Evolutionary conservation across 257 asterid genomes (phyloP).

Genomic region (Agastache rugosa): DNA sequence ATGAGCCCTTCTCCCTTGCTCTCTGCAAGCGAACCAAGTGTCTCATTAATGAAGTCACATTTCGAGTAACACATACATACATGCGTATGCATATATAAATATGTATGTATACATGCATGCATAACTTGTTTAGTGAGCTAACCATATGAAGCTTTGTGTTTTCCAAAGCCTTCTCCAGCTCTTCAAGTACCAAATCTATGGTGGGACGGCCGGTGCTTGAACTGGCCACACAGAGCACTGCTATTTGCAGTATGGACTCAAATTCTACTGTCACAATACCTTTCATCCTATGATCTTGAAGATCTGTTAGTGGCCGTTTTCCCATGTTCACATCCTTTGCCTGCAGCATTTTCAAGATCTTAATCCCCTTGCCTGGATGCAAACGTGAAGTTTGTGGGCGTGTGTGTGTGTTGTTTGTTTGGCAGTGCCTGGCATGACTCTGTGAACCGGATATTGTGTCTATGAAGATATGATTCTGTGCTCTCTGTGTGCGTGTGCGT

Average conservation of each 20-base stretch:
- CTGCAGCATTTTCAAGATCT: constrained; percentile 51
- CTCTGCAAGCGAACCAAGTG: constrained; percentile 32
- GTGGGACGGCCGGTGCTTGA: constrained; percentile 85
- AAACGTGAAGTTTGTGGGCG: neutral
- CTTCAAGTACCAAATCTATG: constrained; percentile 63
- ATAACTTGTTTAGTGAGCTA: constrained; percentile 5
- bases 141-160: constrained; percentile 60
- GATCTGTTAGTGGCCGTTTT: constrained; percentile 65
- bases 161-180: constrained; percentile 72
- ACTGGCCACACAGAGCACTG: constrained; percentile 74
- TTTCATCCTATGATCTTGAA: constrained; percentile 63
- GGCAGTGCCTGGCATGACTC: neutral
- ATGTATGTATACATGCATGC: neutral
- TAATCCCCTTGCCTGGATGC: neutral
- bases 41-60: neutral
- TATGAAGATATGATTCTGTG: neutral
- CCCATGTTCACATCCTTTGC: constrained; percentile 82
- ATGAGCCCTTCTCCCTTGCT: constrained; percentile 38
- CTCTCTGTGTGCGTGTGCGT: neutral
- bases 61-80: neutral
- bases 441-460: neutral
- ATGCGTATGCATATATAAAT: neutral
- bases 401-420: constrained; percentile 8
- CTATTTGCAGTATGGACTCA: constrained; percentile 76
- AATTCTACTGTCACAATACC: constrained; percentile 65